Percentiles rank a stretch among this genome's conserved stretches.
Conservation (phyloP, 495 filamentous ascomycete genomes). For the Chaetomium fimeti region DNA sequence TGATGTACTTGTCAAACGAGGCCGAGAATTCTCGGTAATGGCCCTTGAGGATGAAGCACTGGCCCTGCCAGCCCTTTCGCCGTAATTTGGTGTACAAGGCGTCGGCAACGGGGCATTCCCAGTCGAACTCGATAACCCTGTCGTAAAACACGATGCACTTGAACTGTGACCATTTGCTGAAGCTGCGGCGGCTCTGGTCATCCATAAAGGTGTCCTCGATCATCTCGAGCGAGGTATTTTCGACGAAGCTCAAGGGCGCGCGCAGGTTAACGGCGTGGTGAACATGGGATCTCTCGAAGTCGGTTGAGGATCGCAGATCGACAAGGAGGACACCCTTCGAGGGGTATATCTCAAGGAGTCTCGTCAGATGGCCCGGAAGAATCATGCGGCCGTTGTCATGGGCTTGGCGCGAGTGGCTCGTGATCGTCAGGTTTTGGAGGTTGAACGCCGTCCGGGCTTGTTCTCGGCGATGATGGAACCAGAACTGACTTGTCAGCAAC, state of each 20-base stretch:
- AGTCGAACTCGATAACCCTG: slow-evolving; percentile 44
- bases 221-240: slow-evolving; percentile 46
- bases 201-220: slow-evolving; percentile 50
- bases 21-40: slow-evolving; percentile 50
- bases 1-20: slow-evolving; percentile 48
- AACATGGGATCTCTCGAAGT: slow-evolving; percentile 50
- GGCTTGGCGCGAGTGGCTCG: slow-evolving; percentile 28
- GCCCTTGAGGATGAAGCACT: slow-evolving; percentile 50
- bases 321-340: slow-evolving; percentile 46
- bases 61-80: slow-evolving; percentile 45
- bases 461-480: slow-evolving; percentile 48
- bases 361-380: slow-evolving; percentile 48
- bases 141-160: slow-evolving; percentile 53
- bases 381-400: slow-evolving; percentile 43
- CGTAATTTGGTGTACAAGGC: slow-evolving; percentile 42
- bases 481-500: slow-evolving; percentile 30
- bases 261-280: slow-evolving; percentile 50
- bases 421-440: slow-evolving; percentile 40
- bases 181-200: slow-evolving; percentile 44
- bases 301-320: slow-evolving; percentile 43
- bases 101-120: slow-evolving; percentile 48
- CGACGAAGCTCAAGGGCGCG: slow-evolving; percentile 43
- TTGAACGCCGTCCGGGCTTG: slow-evolving; percentile 42
- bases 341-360: slow-evolving; percentile 47
- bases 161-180: slow-evolving; percentile 45